Base-by-base conservation (phyloP, 192 early-diverging fungal species). In the Gorgonomyces haynaldii region DNA sequence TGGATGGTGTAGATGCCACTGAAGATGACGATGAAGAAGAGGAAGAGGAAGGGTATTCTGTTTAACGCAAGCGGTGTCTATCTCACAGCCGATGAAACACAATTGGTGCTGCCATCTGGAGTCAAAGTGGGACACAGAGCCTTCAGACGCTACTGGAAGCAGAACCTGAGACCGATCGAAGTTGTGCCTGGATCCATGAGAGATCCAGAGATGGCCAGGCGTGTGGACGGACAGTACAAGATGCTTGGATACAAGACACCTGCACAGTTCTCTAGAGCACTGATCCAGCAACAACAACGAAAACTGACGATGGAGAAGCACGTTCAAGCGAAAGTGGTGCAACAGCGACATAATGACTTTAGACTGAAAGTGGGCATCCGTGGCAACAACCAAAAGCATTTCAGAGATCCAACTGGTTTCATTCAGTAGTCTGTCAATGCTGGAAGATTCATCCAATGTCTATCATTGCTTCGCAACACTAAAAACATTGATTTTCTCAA, bases 101-200 rank as follows among this genome's bases (percentile, higher is more conserved):
- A 88, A 58, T 67, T 99, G 30, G 69, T 91, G 27, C 70, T 99
- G 31, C 91, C 96, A 15, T 83, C 64, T 22, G 96, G 96, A 23
- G 61, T 58, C 6, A 65, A 81, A 19, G 58, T 91, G 25, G 93
- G 91, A 12, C 88, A 93, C 60, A 70, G 93, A 29, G 64, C 71
- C 26, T 64, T 86, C 64, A 74, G 73, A 47, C 70, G 75, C 38
- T 91, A 91, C 68, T 95, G 91, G 65, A 81, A 77, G 54, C 93
- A 95, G 72, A 75, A 72, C 4, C 66, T 91, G 9, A 45, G 40
- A 31, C 41, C 50, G 2, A 53, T 63, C 59, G 73, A 66, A 56
- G 15, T 49, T 8, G 32, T 49, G 9, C 46, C 46, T 26, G 46
- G 46, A 6, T 49, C 46, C 7, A 62, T 72, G 30, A 69, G 76